A percentile compares a stretch with the other conserved stretches of the same genome.
Evolutionary conservation across 2,329 filamentous ascomycete species (phyloP).

Genomic region (Phyllosticta ampelicida): DNA sequence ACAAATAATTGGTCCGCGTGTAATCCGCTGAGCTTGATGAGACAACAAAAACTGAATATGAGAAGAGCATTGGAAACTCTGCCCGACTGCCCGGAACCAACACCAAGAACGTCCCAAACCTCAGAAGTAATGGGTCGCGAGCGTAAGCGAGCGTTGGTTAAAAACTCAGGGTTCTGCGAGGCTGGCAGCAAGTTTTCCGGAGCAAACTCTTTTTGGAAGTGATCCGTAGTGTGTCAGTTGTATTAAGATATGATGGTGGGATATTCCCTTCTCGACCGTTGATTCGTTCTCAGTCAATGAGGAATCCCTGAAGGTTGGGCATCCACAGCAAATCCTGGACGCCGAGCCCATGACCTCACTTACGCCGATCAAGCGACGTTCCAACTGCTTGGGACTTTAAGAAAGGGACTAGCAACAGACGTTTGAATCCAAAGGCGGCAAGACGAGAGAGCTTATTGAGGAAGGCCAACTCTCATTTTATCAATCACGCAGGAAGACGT

Average conservation of each 20-base stretch:
- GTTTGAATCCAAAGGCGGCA: neutral
- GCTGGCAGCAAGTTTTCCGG: neutral
- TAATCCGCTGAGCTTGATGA: neutral
- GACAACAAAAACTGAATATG: neutral
- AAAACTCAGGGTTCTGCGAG: neutral
- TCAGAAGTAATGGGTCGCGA: neutral
- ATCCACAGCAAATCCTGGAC: neutral
- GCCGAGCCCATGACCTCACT: neutral
- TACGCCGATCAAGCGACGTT: neutral
- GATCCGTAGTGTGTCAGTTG: neutral
- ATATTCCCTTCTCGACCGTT: neutral
- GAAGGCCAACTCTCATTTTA: neutral
- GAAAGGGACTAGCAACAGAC: neutral
- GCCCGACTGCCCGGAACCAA: neutral
- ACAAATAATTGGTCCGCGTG: neutral
- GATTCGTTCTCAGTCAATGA: neutral
- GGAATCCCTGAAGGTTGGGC: neutral
- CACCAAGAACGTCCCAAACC: neutral
- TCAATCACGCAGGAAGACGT: neutral
- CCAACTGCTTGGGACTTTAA: neutral
- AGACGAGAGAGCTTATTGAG: neutral
- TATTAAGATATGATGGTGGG: neutral
- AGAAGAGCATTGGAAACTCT: neutral
- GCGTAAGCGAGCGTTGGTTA: neutral
- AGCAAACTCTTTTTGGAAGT: neutral